phyloP scores from a whole-genome alignment of 2,329 filamentous ascomycete genomes.

The Colletotrichum liriopes region DNA sequence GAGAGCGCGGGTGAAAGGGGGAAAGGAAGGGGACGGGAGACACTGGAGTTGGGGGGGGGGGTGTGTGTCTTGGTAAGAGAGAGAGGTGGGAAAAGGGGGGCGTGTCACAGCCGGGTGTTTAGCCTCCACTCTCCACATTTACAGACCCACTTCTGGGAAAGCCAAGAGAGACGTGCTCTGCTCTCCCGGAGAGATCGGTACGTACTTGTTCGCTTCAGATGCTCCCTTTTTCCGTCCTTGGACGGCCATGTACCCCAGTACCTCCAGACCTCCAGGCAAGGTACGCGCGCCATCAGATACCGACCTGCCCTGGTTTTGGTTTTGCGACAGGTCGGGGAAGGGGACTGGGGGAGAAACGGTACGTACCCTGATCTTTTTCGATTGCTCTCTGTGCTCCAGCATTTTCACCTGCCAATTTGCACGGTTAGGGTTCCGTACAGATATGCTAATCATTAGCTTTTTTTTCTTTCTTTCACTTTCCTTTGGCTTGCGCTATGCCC shows the following conservation, averaged over 20 bases:
- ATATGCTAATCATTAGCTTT: constrained; percentile 32
- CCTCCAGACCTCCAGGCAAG: neutral
- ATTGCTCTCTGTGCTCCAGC: neutral
- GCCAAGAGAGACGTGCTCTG: constrained; percentile 41
- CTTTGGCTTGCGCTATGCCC: neutral
- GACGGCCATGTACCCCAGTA: constrained; percentile 6
- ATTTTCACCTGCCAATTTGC: neutral
- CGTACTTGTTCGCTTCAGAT: constrained; percentile 11
- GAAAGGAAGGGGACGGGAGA: constrained; percentile 6
- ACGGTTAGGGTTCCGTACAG: neutral
- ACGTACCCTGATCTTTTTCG: neutral
- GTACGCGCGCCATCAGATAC: constrained; percentile 23
- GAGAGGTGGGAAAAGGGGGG: neutral
- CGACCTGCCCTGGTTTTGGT: constrained; percentile 8
- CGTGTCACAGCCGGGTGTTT: neutral
- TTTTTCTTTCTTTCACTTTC: neutral
- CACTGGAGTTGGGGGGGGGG: neutral
- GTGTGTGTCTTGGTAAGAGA: constrained; percentile 13
- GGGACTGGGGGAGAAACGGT: constrained; percentile 5
- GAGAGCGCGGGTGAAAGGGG: constrained; percentile 29
- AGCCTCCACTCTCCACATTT: constrained; percentile 29
- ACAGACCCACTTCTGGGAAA: constrained; percentile 20
- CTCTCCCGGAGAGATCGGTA: constrained; percentile 36
- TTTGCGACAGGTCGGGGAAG: constrained; percentile 22
- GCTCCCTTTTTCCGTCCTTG: constrained; percentile 10